A percentile compares a stretch with the other conserved stretches of the same genome.
Evolutionary conservation across 768 basidiomycete species (phyloP).

Genomic region (Agaricus blazei): DNA sequence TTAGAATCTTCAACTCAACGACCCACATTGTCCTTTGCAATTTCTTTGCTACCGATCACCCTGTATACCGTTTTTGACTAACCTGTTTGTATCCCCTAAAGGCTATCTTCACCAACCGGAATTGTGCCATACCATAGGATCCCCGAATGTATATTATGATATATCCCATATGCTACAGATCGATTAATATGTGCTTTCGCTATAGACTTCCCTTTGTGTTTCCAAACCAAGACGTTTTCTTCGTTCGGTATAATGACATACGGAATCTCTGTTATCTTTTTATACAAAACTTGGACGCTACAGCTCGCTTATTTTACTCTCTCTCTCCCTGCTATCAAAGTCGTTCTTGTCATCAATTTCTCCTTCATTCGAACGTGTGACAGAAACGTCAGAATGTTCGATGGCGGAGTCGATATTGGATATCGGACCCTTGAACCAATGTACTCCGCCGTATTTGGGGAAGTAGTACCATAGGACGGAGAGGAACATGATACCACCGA

Average conservation of each 20-base stretch:
- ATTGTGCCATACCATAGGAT: not conserved
- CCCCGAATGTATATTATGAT: not conserved
- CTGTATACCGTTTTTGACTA: not conserved
- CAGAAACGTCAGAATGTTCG: not conserved
- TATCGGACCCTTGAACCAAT: slow-evolving; percentile 74
- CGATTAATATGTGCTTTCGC: too few relatives aligned
- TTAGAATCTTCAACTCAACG: too few relatives aligned
- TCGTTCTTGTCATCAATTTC: not conserved
- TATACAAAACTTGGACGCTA: not conserved
- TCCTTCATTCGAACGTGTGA: not conserved
- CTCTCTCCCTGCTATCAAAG: not conserved
- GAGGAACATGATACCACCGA: slow-evolving; percentile 55
- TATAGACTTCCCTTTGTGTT: too few relatives aligned
- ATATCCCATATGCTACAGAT: not conserved
- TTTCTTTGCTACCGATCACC: not conserved
- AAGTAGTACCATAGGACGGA: slow-evolving; percentile 67
- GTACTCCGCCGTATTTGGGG: slow-evolving; percentile 66
- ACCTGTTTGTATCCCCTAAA: not conserved
- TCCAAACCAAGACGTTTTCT: too few relatives aligned
- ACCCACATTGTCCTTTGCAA: not conserved
- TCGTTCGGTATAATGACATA: too few relatives aligned
- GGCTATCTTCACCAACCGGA: not conserved
- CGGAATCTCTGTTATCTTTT: too few relatives aligned
- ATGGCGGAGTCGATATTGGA: slow-evolving; percentile 24
- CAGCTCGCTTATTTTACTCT: not conserved